Percentiles rank a stretch among this genome's conserved stretches.
Conservation (phyloP, 192 early-diverging fungal genomes). For the Gaertneriomyces sp. region DNA sequence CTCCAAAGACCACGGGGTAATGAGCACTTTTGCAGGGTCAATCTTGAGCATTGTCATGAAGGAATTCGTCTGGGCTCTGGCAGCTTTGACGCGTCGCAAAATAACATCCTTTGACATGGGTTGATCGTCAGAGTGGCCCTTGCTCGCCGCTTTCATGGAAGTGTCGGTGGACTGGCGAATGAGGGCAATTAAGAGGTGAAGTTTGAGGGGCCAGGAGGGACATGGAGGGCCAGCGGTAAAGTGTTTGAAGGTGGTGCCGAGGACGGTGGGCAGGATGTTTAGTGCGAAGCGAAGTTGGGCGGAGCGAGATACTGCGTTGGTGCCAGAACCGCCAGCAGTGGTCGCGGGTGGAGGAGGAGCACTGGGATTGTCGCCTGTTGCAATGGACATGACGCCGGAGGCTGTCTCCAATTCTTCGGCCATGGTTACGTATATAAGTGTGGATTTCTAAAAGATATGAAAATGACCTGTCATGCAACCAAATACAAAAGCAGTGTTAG, state of each 20-base stretch:
- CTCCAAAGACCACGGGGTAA: conserved; percentile 2
- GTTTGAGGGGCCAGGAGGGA: conserved; percentile 3
- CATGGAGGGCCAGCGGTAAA: neutral
- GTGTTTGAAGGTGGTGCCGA: conserved; percentile 2
- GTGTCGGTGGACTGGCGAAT: conserved; percentile 1
- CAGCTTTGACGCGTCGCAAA: neutral
- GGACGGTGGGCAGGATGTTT: conserved; percentile 5
- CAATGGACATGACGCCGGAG: too few species aligned
- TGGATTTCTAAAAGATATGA: too few species aligned
- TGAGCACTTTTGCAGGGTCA: neutral
- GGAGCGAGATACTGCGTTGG: neutral
- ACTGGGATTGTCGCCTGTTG: too few species aligned
- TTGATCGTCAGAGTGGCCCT: neutral
- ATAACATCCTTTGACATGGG: neutral
- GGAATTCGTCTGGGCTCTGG: neutral
- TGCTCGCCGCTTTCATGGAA: neutral
- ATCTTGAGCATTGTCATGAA: neutral
- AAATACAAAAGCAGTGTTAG: too few species aligned
- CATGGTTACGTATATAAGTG: too few species aligned
- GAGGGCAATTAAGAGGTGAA: neutral
- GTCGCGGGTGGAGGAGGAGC: too few species aligned
- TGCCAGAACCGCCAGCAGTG: too few species aligned
- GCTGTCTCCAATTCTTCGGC: too few species aligned
- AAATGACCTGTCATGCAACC: too few species aligned
- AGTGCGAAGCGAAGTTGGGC: neutral